Conservation (phyloP, 1,284 basidiomycete species). For the Golubevia pallescens region DNA sequence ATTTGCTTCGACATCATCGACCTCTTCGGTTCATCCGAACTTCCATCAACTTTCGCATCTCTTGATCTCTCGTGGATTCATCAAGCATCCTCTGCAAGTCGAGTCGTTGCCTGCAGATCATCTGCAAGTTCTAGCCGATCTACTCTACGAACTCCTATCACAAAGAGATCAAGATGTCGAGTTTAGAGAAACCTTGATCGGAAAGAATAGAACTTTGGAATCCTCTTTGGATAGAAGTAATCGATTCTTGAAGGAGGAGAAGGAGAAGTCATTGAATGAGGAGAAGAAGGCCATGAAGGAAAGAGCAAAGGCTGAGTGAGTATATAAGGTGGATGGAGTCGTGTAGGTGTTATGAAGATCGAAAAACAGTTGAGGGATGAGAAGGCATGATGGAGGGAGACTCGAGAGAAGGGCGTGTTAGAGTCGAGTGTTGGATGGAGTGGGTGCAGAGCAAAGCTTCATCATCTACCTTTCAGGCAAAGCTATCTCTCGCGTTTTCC, state of each 20-base stretch:
- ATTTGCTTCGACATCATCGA: neutral
- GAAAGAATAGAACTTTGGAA: constrained; percentile 25
- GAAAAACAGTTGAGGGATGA: too few species aligned
- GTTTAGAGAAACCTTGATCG: constrained; percentile 33
- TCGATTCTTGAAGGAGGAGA: constrained; percentile 26
- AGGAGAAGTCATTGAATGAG: constrained; percentile 21
- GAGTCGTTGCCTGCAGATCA: constrained; percentile 16
- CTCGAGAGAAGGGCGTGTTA: too few species aligned
- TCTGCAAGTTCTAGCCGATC: constrained; percentile 22
- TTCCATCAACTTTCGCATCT: constrained; percentile 42
- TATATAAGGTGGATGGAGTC: too few species aligned
- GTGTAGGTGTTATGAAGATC: too few species aligned
- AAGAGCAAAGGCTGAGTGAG: constrained; percentile 20
- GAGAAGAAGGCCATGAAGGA: constrained; percentile 31
- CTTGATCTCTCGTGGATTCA: constrained; percentile 35
- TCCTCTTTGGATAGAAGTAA: constrained; percentile 27
- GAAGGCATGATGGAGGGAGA: too few species aligned
- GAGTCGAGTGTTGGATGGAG: too few species aligned
- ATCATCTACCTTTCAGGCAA: too few species aligned
- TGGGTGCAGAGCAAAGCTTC: too few species aligned
- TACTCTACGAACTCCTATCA: constrained; percentile 34
- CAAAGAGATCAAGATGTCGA: constrained; percentile 42
- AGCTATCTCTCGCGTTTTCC: too few species aligned
- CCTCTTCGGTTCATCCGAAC: constrained; percentile 12
- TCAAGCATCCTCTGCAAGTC: constrained; percentile 24